Evolutionary conservation across 441 rosid genomes (phyloP).

Genomic region (Pelargonium fulgidum): DNA sequence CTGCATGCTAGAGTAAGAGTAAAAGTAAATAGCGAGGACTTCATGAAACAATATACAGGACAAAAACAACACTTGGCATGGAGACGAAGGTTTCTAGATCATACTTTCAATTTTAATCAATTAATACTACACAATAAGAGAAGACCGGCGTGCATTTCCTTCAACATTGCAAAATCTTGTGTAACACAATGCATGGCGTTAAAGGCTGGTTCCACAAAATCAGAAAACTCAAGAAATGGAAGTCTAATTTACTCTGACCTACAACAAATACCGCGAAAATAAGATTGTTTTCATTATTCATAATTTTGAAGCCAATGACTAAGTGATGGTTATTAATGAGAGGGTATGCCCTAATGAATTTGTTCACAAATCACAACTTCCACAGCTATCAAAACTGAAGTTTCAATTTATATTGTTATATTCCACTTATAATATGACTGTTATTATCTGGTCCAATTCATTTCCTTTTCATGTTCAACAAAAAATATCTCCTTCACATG

Average conservation of each 20-base stretch:
- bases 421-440: background rate
- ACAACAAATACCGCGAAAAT: background rate
- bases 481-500: no score
- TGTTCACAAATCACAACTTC: background rate
- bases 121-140: background rate
- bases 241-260: background rate
- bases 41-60: background rate
- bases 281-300: background rate
- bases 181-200: background rate
- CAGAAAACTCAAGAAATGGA: no score
- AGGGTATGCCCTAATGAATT: no score
- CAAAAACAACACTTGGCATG: background rate
- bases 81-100: background rate
- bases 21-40: background rate
- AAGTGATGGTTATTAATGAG: background rate
- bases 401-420: background rate
- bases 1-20: background rate
- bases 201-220: no score
- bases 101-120: background rate
- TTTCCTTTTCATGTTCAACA: no score
- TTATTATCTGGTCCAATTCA: no score
- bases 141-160: background rate
- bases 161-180: background rate
- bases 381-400: background rate
- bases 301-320: background rate